These are phyloP conservation scores for Sarcodon aspratus DNA, from an alignment of 768 basidiomycete species.

Conservation along the genomic window DNA sequence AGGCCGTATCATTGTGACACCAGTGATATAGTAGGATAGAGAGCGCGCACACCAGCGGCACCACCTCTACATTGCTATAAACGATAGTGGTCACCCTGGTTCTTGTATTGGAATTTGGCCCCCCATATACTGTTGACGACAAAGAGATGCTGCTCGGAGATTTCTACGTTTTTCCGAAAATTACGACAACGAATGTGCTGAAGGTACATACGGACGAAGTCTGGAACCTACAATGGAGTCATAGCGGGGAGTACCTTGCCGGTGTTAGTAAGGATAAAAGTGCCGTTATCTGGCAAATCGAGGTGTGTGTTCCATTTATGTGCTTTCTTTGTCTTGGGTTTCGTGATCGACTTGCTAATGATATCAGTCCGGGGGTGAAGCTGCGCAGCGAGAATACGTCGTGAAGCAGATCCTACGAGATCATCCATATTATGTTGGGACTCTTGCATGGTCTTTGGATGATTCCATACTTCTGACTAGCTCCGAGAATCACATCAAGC, in stretches of 20 bases:
- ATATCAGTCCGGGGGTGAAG: conserved; percentile 31
- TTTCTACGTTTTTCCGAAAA: conserved; percentile 69
- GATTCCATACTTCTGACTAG: conserved; percentile 79
- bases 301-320: conserved; percentile 37
- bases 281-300: conserved; percentile 83
- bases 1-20: too few relatives aligned
- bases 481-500: conserved; percentile 68
- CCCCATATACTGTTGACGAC: too few relatives aligned
- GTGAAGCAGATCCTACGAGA: conserved; percentile 52
- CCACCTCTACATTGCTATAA: too few relatives aligned
- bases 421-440: conserved; percentile 71
- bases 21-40: too few relatives aligned
- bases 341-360: neutral
- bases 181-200: conserved; percentile 69
- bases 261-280: conserved; percentile 80
- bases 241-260: conserved; percentile 74
- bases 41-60: too few relatives aligned
- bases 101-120: too few relatives aligned
- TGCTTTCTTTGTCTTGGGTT: conserved; percentile 4
- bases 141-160: conserved; percentile 29
- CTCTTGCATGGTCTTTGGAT: conserved; percentile 89
- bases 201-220: conserved; percentile 88
- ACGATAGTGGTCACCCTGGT: too few relatives aligned
- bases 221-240: conserved; percentile 95
- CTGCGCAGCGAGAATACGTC: conserved; percentile 46